Percentiles rank a stretch among this genome's conserved stretches.
Conservation (phyloP, 257 asterid genomes). For the Capsicum pubescens region DNA sequence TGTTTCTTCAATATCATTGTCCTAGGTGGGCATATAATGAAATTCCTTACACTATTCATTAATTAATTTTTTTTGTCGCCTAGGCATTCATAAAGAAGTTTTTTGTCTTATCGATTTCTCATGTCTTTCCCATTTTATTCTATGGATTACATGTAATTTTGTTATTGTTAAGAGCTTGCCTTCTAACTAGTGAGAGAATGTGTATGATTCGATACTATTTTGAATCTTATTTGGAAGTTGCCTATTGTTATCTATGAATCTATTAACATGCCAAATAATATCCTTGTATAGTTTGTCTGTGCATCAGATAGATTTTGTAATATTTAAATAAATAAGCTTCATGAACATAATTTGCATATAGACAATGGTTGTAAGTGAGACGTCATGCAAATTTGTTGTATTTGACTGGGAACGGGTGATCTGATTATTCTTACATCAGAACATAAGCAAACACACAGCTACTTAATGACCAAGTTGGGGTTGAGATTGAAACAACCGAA, state of each 20-base stretch:
- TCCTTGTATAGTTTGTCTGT: too few relatives aligned
- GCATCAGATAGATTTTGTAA: too few relatives aligned
- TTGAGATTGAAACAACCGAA: too few relatives aligned
- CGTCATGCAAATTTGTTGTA: too few relatives aligned
- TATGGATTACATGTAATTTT: slow-evolving; percentile 56
- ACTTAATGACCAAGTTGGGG: too few relatives aligned
- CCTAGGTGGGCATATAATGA: slow-evolving; percentile 46
- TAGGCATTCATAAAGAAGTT: not conserved
- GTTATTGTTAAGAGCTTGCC: slow-evolving; percentile 65
- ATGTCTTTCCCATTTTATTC: not conserved
- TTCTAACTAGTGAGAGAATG: slow-evolving; percentile 48
- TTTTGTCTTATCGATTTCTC: not conserved
- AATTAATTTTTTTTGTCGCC: not conserved
- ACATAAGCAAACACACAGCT: too few relatives aligned
- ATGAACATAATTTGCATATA: too few relatives aligned
- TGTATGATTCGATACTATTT: not conserved
- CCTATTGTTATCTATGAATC: slow-evolving; percentile 1
- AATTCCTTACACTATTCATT: not conserved
- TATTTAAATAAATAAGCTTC: too few relatives aligned
- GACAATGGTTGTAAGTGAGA: too few relatives aligned
- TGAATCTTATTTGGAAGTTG: not conserved
- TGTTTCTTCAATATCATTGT: slow-evolving; percentile 77
- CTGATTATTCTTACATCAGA: too few relatives aligned
- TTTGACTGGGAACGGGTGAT: too few relatives aligned
- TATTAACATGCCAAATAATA: too few relatives aligned